Evolutionary conservation across 352 stramenopile genomes (phyloP), one percentile per base, ranked within the genome.

Genomic region (Globisporangium cylindrosporum): DNA sequence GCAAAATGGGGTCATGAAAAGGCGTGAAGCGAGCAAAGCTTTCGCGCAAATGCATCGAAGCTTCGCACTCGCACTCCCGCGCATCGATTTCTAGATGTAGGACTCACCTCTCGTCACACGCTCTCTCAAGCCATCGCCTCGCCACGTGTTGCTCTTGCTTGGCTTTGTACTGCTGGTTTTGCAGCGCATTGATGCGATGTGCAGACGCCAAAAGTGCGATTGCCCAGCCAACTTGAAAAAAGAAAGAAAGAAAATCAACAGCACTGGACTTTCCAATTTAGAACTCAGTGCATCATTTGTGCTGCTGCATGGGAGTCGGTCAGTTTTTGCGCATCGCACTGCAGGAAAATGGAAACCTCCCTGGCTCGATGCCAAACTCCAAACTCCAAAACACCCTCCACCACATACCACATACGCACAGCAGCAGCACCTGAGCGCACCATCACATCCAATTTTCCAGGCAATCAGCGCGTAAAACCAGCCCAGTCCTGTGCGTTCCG

Each of bases 301-400:
- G 38, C 38, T 5, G 38, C 38, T 32, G n/a, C 27, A 22, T 12
- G 55, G 36, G 27, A 60, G 55, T 43, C 55, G 27, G 55, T 34
- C 18, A 51, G 43, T 24, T 51, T 24, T 24, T 10, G 15, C 27
- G 15, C 55, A 24, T 32, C 29, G 53, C 53, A 43, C 36, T n/a
- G 18, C 55, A 32, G 29, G 29, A 61, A 61, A 46, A 61, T 61
- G 55, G 55, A 61, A 61, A 61, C 55, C 38, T 24, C 55, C 18
- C 55, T 61, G 29, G 38, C 55, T 36, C 22, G 18, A 61, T 61
- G 27, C 6, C 55, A 27, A 20, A 22, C 20, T 46, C 36, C 36
- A 46, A 27, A 41, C 20, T 41, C 18, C 29, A 32, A 32, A 32
- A 14, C 14, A 29, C 5, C 55, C 18, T 43, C 5, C 27, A 43